phyloP scores from a whole-genome alignment of 164 flowering plant genomes.

The Vitis amurensis region DNA sequence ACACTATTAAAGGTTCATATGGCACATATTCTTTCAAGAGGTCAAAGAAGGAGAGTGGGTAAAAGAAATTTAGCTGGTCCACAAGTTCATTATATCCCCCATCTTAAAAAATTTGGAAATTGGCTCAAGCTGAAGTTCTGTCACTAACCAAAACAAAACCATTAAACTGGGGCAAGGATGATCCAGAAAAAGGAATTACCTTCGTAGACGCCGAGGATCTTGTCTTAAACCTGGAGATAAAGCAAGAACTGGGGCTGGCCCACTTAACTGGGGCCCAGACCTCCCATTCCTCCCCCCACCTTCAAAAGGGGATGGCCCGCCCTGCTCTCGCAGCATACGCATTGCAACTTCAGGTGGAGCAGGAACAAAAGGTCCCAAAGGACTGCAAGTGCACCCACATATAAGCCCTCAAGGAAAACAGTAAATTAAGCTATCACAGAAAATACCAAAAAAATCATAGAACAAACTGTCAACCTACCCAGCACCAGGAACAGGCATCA shows the following conservation, averaged over 20 bases:
- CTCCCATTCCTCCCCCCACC: slow-evolving; percentile 70
- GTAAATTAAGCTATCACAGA: background rate
- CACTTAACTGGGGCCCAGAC: slow-evolving; percentile 54
- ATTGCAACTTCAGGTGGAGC: slow-evolving; percentile 99
- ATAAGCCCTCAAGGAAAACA: slow-evolving; percentile 7
- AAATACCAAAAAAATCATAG: background rate
- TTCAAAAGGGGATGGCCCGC: slow-evolving; percentile 83
- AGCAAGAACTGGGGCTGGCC: slow-evolving; percentile 66
- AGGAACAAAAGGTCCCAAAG: slow-evolving; percentile 98
- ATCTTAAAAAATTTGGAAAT: no score
- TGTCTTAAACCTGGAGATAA: slow-evolving; percentile 71
- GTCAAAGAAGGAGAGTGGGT: no score
- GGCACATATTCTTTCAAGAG: no score
- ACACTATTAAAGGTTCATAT: no score
- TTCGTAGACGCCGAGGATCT: slow-evolving; percentile 94
- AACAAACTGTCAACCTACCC: slow-evolving; percentile 58
- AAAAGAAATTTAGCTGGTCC: no score
- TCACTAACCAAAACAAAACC: background rate
- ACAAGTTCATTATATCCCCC: no score
- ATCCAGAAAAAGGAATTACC: slow-evolving; percentile 34
- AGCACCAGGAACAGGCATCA: slow-evolving; percentile 99
- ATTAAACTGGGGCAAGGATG: background rate
- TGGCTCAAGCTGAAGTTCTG: no score
- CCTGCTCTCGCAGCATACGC: slow-evolving; percentile 90
- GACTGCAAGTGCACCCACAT: slow-evolving; percentile 47